These are phyloP conservation scores for Pleurotus giganteus DNA, from an alignment of 768 basidiomycete species.

Conservation along the genomic window DNA sequence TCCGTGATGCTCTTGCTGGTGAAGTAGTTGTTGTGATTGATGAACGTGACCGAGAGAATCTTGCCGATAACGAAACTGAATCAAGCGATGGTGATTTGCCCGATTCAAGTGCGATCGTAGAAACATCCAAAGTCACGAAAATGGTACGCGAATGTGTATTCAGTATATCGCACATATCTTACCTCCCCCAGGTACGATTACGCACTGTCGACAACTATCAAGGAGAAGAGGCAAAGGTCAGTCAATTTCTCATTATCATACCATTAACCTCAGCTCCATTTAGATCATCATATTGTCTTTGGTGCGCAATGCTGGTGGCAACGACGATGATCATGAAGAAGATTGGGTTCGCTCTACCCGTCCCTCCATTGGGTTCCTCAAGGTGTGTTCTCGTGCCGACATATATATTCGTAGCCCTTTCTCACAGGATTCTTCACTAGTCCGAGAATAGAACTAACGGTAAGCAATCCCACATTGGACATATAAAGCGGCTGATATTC, in stretches of 20 bases:
- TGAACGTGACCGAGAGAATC: constrained; percentile 62
- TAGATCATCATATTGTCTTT: constrained; percentile 72
- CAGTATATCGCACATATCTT: not conserved
- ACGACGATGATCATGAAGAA: constrained; percentile 32
- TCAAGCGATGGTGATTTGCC: constrained; percentile 14
- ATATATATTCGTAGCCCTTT: not conserved
- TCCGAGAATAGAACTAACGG: constrained; percentile 57
- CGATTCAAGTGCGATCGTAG: constrained; percentile 25
- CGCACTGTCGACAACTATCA: constrained; percentile 81
- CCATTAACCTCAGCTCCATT: not conserved
- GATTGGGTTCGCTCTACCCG: constrained; percentile 15
- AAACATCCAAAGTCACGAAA: constrained; percentile 50
- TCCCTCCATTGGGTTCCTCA: constrained; percentile 68
- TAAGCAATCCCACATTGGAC: constrained; percentile 13
- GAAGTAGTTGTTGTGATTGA: constrained; percentile 66
- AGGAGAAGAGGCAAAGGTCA: constrained; percentile 65
- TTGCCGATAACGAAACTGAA: constrained; percentile 52
- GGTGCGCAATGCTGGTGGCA: constrained; percentile 63
- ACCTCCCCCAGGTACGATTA: constrained; percentile 50
- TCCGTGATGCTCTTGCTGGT: constrained; percentile 34
- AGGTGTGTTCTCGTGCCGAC: constrained; percentile 45
- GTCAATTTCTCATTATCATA: not conserved
- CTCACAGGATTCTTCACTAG: constrained; percentile 24
- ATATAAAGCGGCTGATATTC: constrained; percentile 1
- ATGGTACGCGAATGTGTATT: constrained; percentile 36